Base-by-base conservation (phyloP, 495 filamentous ascomycete species). In the Parathielavia appendiculata region DNA sequence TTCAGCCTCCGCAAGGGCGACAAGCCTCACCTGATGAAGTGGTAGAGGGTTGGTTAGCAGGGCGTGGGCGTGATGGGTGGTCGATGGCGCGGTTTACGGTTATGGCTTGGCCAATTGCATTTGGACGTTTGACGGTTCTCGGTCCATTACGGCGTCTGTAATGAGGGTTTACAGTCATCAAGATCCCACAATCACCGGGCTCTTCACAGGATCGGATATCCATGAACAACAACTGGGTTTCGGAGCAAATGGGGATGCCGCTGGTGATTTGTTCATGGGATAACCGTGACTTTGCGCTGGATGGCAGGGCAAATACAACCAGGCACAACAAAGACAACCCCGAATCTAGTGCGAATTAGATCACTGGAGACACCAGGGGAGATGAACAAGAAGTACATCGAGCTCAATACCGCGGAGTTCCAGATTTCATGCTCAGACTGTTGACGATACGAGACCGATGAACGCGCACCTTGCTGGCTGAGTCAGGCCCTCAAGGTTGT, bases 1-100 rank as follows among this genome's bases (percentile, higher is more conserved):
- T 99, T 97, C 86, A 92, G 87, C 83, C 86, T 97, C 74, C 86
- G 90, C 75, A 97, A 90, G 82, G 92, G 93, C 72, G 93, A 98
- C 82, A 88, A 90, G 83, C 93, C 95, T 76, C 93, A 97, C 76
- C 87, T 91, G 83, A 97, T 98, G 90, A 84, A 86, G 78, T 92
- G 86, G 84, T 92, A 91, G 67, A 73, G 51, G 51, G 57, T 57
- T 6, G 6, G 26, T 3, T 30, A 6, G 51, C 35, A 36, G 56
- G 40, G 52, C 44, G 50, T 43, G 63, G 68, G 63, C 60, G 58
- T 60, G 66, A 63, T 66, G 62, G 66, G 56, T 58, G 67, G 72
- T 68, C 63, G 60, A 65, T 62, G 68, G 70, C 66, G 73, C 69
- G 70, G 74, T 70, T 73, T 72, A 66, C 70, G 74, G 74, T 72